Evolutionary conservation across 1,139 yeast species (phyloP).

Genomic region (Ogataea hybrid): DNA sequence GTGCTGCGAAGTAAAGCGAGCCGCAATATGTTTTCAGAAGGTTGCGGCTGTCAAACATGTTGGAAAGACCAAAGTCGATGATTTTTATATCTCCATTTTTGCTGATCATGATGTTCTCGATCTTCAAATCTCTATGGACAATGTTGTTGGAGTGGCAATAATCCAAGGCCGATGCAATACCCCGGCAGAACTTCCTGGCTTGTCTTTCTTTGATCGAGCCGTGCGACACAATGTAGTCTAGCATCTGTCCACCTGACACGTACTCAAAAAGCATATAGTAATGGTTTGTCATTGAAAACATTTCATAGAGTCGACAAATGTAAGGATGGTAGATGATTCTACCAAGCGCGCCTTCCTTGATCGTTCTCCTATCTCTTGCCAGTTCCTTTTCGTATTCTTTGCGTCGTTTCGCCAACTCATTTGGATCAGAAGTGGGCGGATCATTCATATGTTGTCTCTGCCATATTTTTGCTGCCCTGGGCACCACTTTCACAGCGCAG

Average conservation of each 20-base stretch:
- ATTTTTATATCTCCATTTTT: conserved; percentile 92
- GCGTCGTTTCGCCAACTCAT: conserved; percentile 58
- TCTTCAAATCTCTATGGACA: conserved; percentile 94
- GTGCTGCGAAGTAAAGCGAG: conserved; percentile 96
- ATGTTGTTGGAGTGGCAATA: conserved; percentile 92
- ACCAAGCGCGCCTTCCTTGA: conserved; percentile 94
- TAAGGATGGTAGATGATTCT: conserved; percentile 87
- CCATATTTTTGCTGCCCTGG: conserved; percentile 73
- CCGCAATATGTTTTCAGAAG: conserved; percentile 95
- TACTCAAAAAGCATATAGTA: conserved; percentile 96
- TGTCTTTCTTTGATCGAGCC: conserved; percentile 92
- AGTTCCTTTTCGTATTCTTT: conserved; percentile 84
- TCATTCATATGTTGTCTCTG: conserved; percentile 75
- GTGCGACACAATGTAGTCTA: conserved; percentile 95
- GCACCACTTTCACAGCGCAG: conserved; percentile 84
- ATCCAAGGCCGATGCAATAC: conserved; percentile 92
- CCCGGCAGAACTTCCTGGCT: conserved; percentile 93
- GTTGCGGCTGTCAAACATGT: conserved; percentile 70
- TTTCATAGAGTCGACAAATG: conserved; percentile 88
- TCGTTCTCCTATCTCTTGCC: conserved; percentile 87
- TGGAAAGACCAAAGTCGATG: conserved; percentile 94
- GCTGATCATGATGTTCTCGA: conserved; percentile 93
- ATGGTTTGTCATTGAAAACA: conserved; percentile 95
- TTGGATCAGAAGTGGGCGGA: conserved; percentile 56
- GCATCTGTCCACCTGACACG: conserved; percentile 96